Percentiles rank a stretch among this genome's conserved stretches.
Evolutionary conservation across 176 grass and related monocot species (phyloP).

Genomic region (Hyparrhenia diplandra): DNA sequence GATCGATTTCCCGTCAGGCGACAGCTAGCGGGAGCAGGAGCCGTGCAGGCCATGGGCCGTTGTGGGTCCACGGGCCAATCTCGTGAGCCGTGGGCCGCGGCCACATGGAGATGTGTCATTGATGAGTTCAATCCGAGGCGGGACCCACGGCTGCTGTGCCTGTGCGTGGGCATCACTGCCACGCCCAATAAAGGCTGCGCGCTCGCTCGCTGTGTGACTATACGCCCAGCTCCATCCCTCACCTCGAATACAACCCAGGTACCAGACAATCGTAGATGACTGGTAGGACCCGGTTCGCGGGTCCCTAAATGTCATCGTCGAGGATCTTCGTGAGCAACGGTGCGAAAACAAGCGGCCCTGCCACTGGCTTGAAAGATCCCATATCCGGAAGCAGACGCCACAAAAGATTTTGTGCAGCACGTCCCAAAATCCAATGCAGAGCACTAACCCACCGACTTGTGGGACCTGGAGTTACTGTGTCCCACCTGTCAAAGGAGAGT

Average conservation of each 20-base stretch:
- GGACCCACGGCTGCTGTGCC: conserved; percentile 9
- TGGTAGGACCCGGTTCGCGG: accelerated
- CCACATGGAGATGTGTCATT: conserved; percentile 52
- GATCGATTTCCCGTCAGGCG: conserved; percentile 20
- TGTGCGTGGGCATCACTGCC: conserved; percentile 18
- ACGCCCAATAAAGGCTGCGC: conserved; percentile 25
- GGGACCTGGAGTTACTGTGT: accelerated
- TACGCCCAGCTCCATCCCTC: neutral
- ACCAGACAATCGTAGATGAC: neutral
- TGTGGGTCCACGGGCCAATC: conserved; percentile 5
- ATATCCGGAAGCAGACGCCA: conserved; percentile 25
- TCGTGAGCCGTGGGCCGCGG: conserved; percentile 37
- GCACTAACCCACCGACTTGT: accelerated
- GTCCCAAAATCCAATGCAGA: accelerated
- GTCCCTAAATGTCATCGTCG: neutral
- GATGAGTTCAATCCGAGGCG: conserved; percentile 53
- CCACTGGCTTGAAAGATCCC: conserved; percentile 13
- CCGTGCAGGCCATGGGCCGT: neutral
- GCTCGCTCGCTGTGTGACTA: conserved; percentile 34
- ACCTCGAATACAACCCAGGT: neutral
- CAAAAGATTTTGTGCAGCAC: neutral
- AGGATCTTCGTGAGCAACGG: accelerated
- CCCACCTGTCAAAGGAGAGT: neutral
- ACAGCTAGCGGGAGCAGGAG: conserved; percentile 1
- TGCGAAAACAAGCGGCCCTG: neutral